Evolutionary conservation across 1,284 basidiomycete genomes (phyloP).

Genomic region (Cutaneotrichosporon daszewskae): DNA sequence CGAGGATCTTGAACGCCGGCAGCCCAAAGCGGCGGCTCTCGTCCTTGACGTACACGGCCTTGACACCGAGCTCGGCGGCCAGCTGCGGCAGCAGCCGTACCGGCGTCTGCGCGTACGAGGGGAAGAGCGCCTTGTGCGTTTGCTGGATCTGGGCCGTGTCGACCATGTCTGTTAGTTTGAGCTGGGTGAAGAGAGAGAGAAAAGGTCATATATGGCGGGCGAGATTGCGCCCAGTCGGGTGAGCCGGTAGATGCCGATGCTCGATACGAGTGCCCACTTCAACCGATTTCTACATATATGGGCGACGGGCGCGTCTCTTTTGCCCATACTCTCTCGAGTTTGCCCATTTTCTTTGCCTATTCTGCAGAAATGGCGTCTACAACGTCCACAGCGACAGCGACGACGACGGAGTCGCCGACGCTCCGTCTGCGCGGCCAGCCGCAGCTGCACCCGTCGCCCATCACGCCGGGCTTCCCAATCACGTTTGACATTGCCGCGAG

Average conservation of each 20-base stretch:
- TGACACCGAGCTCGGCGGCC: conserved; percentile 10
- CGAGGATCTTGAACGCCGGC: conserved; percentile 19
- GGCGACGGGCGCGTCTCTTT: too few relatives aligned
- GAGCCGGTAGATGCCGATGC: too few relatives aligned
- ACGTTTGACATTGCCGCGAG: conserved; percentile 27
- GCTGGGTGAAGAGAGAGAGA: not conserved
- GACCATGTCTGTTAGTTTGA: not conserved
- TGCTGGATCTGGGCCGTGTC: not conserved
- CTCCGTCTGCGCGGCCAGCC: conserved; percentile 12
- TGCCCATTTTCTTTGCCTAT: too few relatives aligned
- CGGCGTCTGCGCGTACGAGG: conserved; percentile 10
- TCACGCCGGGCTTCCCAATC: conserved; percentile 23
- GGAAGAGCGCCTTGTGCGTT: conserved; percentile 15
- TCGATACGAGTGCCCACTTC: too few relatives aligned
- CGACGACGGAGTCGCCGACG: conserved; percentile 4
- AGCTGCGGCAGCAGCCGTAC: conserved; percentile 6
- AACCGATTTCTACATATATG: too few relatives aligned
- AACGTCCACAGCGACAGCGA: conserved; percentile 1
- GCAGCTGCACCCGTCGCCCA: conserved; percentile 3
- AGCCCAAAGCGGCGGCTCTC: conserved; percentile 15
- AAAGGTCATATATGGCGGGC: not conserved
- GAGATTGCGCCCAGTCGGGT: too few relatives aligned
- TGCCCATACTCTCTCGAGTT: too few relatives aligned
- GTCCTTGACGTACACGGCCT: conserved; percentile 16
- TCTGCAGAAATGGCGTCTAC: conserved; percentile 1